Percentiles rank a stretch among this genome's conserved stretches.
Conservation (phyloP, 1,284 basidiomycete species). For the Ceratobasidium sp. region DNA sequence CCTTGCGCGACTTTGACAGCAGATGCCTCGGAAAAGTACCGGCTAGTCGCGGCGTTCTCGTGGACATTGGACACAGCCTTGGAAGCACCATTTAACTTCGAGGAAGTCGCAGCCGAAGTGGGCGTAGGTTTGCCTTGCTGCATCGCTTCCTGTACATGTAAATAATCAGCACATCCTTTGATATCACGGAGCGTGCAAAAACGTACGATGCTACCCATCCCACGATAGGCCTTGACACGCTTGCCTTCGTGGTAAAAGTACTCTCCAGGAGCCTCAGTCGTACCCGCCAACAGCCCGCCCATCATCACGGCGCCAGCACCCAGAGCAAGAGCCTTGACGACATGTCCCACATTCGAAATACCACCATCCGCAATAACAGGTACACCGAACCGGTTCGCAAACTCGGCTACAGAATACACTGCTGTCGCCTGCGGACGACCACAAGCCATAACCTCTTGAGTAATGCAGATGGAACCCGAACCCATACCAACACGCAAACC, state of each 20-base stretch:
- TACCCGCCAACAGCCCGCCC: constrained; percentile 95
- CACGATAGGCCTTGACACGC: constrained; percentile 97
- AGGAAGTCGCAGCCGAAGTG: constrained; percentile 52
- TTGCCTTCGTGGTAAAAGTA: constrained; percentile 99
- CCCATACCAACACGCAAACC: constrained; percentile 97
- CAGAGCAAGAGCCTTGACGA: constrained; percentile 94
- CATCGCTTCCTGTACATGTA: constrained; percentile 76
- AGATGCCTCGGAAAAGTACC: constrained; percentile 96
- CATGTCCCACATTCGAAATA: constrained; percentile 94
- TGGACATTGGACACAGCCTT: constrained; percentile 57
- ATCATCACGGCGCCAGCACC: constrained; percentile 99
- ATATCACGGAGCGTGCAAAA: not conserved
- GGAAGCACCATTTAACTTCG: constrained; percentile 55
- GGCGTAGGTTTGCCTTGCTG: constrained; percentile 71
- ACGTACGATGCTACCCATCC: constrained; percentile 86
- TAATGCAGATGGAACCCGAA: constrained; percentile 98
- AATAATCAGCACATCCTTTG: not conserved
- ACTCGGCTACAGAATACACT: constrained; percentile 93
- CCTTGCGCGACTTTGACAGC: constrained; percentile 97
- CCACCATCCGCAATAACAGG: constrained; percentile 99
- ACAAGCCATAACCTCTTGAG: constrained; percentile 99
- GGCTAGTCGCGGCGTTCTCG: constrained; percentile 95
- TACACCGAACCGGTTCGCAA: constrained; percentile 90
- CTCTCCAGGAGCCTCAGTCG: constrained; percentile 96
- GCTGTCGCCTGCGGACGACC: constrained; percentile 97